phyloP scores from a whole-genome alignment of 2,329 filamentous ascomycete species.

The Arthrobotrys sinensis region DNA sequence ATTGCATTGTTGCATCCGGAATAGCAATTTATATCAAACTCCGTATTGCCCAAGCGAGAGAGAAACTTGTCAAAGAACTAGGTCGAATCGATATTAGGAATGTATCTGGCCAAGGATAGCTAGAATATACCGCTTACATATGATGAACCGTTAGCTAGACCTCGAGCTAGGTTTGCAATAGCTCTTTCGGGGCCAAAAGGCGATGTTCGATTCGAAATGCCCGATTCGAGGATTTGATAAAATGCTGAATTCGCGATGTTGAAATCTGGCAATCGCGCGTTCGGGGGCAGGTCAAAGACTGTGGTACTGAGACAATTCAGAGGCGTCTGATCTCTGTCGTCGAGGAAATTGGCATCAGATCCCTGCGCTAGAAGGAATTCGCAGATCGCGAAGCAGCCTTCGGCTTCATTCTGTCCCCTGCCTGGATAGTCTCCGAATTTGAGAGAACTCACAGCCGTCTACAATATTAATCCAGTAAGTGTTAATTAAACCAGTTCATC shows the following conservation, averaged over 20 bases:
- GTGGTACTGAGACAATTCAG: neutral
- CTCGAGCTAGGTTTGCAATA: conserved; percentile 6
- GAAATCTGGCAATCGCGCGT: neutral
- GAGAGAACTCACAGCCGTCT: neutral
- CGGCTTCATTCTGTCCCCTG: neutral
- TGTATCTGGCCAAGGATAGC: no score
- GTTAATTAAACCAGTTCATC: no score
- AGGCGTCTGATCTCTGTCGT: conserved; percentile 29
- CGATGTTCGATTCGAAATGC: conserved; percentile 19
- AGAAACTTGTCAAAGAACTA: conserved; percentile 47
- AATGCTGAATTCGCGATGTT: conserved; percentile 21
- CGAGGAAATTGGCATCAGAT: conserved; percentile 27
- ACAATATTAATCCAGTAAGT: no score
- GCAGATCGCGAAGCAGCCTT: conserved; percentile 23
- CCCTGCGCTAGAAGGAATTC: conserved; percentile 45
- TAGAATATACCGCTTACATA: no score
- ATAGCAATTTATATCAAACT: conserved; percentile 52
- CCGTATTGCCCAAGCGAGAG: neutral
- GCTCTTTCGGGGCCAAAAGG: conserved; percentile 38
- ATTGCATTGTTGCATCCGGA: conserved; percentile 36
- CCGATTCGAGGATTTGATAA: conserved; percentile 23
- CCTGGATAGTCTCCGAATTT: neutral
- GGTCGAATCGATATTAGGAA: no score
- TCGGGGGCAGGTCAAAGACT: conserved; percentile 3
- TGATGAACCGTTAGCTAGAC: conserved; percentile 2